A percentile compares a stretch with the other conserved stretches of the same genome.
Evolutionary conservation across 208 protist genomes (phyloP).

Genomic region (Borovskyia barvae): DNA sequence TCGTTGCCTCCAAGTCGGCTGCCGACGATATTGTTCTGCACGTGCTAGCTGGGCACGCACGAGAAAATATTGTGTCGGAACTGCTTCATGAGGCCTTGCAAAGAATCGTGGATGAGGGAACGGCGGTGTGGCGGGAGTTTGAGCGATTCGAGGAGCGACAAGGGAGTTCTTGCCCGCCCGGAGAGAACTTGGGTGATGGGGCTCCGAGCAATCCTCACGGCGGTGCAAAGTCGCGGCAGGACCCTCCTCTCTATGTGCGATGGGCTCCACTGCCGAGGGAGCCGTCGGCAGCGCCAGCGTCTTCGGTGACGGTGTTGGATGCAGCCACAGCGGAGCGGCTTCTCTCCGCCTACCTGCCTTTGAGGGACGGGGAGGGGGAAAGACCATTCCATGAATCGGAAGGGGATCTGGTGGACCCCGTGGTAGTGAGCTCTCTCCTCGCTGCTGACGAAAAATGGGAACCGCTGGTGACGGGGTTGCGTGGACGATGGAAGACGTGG

Average conservation of each 20-base stretch:
- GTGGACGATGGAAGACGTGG: too few species aligned
- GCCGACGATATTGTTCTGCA: constrained; percentile 74
- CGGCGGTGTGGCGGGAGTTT: constrained; percentile 54
- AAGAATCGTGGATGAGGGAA: constrained; percentile 65
- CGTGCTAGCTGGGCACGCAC: constrained; percentile 67
- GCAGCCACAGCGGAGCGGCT: constrained; percentile 8
- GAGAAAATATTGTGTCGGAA: constrained; percentile 71
- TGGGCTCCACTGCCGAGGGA: constrained; percentile 1
- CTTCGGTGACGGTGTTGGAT: not conserved
- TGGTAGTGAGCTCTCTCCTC: too few species aligned
- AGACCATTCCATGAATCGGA: too few species aligned
- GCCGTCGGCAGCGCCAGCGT: not conserved
- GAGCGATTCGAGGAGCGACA: too few species aligned
- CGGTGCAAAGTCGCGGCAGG: too few species aligned
- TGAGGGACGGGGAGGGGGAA: too few species aligned
- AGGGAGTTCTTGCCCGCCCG: too few species aligned
- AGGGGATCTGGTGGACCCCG: too few species aligned
- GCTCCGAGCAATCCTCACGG: too few species aligned
- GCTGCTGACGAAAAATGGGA: too few species aligned
- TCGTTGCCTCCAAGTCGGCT: constrained; percentile 41
- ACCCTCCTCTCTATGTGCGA: constrained; percentile 1
- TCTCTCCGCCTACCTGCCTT: constrained; percentile 19
- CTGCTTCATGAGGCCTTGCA: constrained; percentile 70
- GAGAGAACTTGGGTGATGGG: too few species aligned
- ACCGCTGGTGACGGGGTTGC: too few species aligned